phyloP scores from a whole-genome alignment of 805 yeast genomes.

The Dipodascopsis tothii region DNA sequence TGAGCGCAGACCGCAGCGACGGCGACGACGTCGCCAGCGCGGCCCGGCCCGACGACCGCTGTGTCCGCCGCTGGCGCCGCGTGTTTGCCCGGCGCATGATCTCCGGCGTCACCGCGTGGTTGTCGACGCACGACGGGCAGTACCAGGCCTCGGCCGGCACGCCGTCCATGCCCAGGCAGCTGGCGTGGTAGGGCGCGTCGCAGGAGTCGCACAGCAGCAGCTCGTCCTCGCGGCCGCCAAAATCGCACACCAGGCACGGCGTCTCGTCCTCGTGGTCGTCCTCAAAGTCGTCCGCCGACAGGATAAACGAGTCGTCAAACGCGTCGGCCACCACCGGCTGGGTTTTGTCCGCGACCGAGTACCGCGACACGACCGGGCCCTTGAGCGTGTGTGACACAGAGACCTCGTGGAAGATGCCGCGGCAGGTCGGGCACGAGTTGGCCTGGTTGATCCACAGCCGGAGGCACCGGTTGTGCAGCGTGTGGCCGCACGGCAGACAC shows the following conservation, averaged over 20 bases:
- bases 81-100: constrained; percentile 13
- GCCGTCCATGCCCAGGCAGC: constrained; percentile 29
- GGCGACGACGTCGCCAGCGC: background rate
- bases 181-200: constrained; percentile 29
- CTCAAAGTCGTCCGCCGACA: constrained; percentile 3
- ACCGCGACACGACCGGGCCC: constrained; percentile 13
- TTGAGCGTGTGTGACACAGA: constrained; percentile 28
- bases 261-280: constrained; percentile 4
- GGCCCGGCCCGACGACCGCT: constrained; percentile 3
- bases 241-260: constrained; percentile 27
- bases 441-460: constrained; percentile 50
- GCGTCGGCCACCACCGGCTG: constrained; percentile 7
- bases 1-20: too few species aligned
- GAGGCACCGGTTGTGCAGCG: constrained; percentile 52
- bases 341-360: constrained; percentile 15
- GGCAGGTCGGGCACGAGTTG: constrained; percentile 56
- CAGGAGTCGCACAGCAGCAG: constrained; percentile 30
- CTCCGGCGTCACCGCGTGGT: constrained; percentile 16
- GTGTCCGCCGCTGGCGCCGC: constrained; percentile 1
- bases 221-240: constrained; percentile 28
- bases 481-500: constrained; percentile 43
- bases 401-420: constrained; percentile 39
- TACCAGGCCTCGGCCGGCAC: constrained; percentile 30
- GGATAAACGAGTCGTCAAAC: constrained; percentile 4
- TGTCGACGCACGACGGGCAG: constrained; percentile 30